A percentile compares a stretch with the other conserved stretches of the same genome.
Evolutionary conservation across 768 basidiomycete genomes (phyloP).

Genomic region (Tylopilus plumbeoviolaceoides): DNA sequence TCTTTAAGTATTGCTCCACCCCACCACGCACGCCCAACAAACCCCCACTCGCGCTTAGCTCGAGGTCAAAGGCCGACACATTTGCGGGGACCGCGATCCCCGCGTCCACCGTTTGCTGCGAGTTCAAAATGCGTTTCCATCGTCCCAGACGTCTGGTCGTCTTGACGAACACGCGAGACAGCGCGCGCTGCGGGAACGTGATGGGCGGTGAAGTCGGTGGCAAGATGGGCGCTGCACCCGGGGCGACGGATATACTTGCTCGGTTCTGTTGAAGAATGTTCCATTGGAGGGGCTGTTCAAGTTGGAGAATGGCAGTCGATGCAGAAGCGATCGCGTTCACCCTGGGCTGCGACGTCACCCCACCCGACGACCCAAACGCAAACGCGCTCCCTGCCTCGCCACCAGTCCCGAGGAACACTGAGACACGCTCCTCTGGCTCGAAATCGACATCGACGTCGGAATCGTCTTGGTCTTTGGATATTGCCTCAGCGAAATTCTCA

Average conservation of each 20-base stretch:
- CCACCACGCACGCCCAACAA: too few relatives aligned
- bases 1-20: too few relatives aligned
- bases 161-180: too few relatives aligned
- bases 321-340: slow-evolving; percentile 50
- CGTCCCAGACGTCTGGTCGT: slow-evolving; percentile 80
- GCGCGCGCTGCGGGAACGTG: slow-evolving; percentile 54
- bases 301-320: slow-evolving; percentile 60
- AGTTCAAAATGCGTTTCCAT: slow-evolving; percentile 75
- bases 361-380: slow-evolving; percentile 26
- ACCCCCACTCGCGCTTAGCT: slow-evolving; percentile 55
- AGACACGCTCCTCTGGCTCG: too few relatives aligned
- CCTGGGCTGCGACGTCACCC: slow-evolving; percentile 32
- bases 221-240: slow-evolving; percentile 12
- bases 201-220: slow-evolving; percentile 35
- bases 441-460: too few relatives aligned
- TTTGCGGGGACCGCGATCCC: slow-evolving; percentile 38
- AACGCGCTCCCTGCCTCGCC: too few relatives aligned
- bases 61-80: slow-evolving; percentile 70
- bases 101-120: slow-evolving; percentile 34
- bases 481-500: too few relatives aligned
- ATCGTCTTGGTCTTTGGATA: too few relatives aligned
- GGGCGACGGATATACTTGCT: too few relatives aligned
- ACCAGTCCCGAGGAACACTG: too few relatives aligned
- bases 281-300: slow-evolving; percentile 51
- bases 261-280: too few relatives aligned